Evolutionary conservation across 805 yeast genomes (phyloP).

Genomic region (Spencermartinsiella europaea): DNA sequence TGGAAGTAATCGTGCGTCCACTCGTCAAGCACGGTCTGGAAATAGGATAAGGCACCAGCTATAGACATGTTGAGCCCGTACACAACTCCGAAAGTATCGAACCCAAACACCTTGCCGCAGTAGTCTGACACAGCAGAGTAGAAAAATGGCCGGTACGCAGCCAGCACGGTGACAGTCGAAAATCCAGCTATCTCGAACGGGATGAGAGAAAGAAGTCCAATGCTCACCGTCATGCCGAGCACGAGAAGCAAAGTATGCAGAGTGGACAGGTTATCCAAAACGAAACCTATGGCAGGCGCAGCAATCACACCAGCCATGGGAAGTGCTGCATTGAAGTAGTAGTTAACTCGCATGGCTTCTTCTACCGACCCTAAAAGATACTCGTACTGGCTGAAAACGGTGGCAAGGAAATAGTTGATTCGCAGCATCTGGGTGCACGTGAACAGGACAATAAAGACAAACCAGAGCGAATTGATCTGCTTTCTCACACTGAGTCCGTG

Average conservation of each 20-base stretch:
- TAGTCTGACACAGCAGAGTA: conserved; percentile 91
- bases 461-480: conserved; percentile 63
- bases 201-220: conserved; percentile 69
- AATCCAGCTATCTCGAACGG: conserved; percentile 49
- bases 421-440: conserved; percentile 87
- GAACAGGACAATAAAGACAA: conserved; percentile 66
- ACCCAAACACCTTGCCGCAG: conserved; percentile 90
- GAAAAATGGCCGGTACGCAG: conserved; percentile 83
- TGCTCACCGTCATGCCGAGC: conserved; percentile 47
- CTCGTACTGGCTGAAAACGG: conserved; percentile 75
- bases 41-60: conserved; percentile 74
- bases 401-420: conserved; percentile 89
- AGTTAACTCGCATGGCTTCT: conserved; percentile 54
- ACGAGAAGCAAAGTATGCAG: conserved; percentile 51
- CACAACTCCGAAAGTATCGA: conserved; percentile 83
- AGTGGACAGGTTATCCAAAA: conserved; percentile 70
- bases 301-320: conserved; percentile 86
- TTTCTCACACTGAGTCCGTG: conserved; percentile 52
- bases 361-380: conserved; percentile 53
- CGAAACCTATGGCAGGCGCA: conserved; percentile 78
- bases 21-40: conserved; percentile 65
- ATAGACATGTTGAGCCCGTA: conserved; percentile 82
- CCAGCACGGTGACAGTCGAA: conserved; percentile 65
- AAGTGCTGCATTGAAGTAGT: conserved; percentile 76
- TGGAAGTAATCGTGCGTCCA: conserved; percentile 62